Base-by-base conservation (phyloP, 2,329 filamentous ascomycete species). In the Aspergillus pseudonomiae region DNA sequence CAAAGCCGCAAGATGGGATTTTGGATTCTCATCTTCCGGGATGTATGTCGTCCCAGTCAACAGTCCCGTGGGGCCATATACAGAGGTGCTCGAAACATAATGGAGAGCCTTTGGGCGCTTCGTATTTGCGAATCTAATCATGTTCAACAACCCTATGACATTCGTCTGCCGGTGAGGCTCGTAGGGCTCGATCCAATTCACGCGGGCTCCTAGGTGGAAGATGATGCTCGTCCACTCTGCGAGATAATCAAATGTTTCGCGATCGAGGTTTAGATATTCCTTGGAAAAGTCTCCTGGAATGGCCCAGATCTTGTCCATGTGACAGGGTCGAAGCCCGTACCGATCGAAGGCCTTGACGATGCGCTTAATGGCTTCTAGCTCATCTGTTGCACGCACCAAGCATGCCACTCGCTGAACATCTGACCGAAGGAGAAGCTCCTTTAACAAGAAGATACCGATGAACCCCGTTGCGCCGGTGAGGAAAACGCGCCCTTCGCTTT, bases 81-180 rank as follows among this genome's bases (percentile, higher is more conserved):
- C 61, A 6, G 59, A 53, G 12, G 67, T 62, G 19, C 57, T 59
- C 2, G 65, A 68, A 0, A 52, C 30, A 46, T 67, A 64, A 59
- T 67, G 60, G 12, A 67, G 12, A 2, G 57, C 21, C 32, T 68
- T 68, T 2, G 53, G 63, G 2, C 63, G 61, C n/a, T 36, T 24
- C 10, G 43, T 53, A n/a, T 62, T 54, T 2, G 32, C 52, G 61
- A 46, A 68, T 19, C 32, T 54, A 26, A 63, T 48, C 48, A 60
- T 60, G 11, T 61, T 41, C 26, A 61, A 14, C 7, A 57, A 56
- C 2, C 62, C 59, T 6, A 55, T 11, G 14, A 61, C 55, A 32
- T 64, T 64, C 19, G 62, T 30, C 4, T 45, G 36, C 3, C 59
- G 59, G 28, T 64, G 62, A 32, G 34, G 46, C 3, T 59, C 57